phyloP scores from a whole-genome alignment of 75 land plant genomes.

The Cunninghamia lanceolata region DNA sequence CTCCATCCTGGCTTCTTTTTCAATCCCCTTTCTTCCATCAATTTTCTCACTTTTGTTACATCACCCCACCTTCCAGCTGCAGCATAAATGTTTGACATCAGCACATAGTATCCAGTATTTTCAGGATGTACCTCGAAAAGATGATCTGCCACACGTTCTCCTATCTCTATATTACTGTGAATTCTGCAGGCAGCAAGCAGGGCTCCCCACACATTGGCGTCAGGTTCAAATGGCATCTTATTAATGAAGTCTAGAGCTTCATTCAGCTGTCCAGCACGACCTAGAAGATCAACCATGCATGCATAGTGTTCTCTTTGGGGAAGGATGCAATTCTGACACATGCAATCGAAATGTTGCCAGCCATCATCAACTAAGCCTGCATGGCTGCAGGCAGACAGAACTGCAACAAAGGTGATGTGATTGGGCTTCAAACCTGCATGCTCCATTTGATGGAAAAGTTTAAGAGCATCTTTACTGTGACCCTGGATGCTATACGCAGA shows the following conservation, averaged over 20 bases:
- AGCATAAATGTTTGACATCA: slow-evolving; percentile 48
- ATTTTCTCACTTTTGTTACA: slow-evolving; percentile 21
- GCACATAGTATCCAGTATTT: slow-evolving; percentile 41
- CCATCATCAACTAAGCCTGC: slow-evolving; percentile 17
- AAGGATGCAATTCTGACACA: slow-evolving; percentile 12
- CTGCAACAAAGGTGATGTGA: slow-evolving; percentile 20
- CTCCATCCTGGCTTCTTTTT: slow-evolving; percentile 43
- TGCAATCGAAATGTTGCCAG: slow-evolving; percentile 3
- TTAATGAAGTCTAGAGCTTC: slow-evolving; percentile 38
- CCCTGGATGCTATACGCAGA: slow-evolving; percentile 28
- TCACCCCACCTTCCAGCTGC: slow-evolving; percentile 43
- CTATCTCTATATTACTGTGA: slow-evolving; percentile 28
- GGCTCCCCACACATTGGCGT: slow-evolving; percentile 34
- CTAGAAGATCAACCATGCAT: slow-evolving; percentile 45
- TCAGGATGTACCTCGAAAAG: slow-evolving; percentile 31
- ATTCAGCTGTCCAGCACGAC: slow-evolving; percentile 37
- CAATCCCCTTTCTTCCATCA: slow-evolving; percentile 34
- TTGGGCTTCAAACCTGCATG: slow-evolving; percentile 14
- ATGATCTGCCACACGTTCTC: slow-evolving; percentile 24
- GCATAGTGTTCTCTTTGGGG: slow-evolving; percentile 38
- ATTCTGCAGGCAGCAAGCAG: slow-evolving; percentile 43
- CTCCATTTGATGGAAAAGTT: slow-evolving; percentile 37
- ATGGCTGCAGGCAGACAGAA: slow-evolving; percentile 28
- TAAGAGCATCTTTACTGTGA: slow-evolving; percentile 25
- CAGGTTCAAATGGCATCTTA: slow-evolving; percentile 38